phyloP scores from a whole-genome alignment of 176 grass and related monocot genomes.

The Coix lacrymajobi region DNA sequence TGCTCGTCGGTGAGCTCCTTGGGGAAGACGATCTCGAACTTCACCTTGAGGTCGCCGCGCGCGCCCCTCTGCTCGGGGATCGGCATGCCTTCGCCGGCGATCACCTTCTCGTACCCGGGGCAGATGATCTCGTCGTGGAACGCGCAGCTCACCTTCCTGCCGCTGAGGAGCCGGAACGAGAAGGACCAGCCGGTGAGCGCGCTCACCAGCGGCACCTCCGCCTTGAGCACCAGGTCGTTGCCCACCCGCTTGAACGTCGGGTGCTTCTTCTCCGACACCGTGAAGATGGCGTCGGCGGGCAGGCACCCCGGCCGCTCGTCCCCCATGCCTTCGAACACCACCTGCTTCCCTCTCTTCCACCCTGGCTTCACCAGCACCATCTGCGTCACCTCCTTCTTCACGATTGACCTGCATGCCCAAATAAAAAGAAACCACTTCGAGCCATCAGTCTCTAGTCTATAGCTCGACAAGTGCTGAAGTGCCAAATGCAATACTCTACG shows the following conservation, averaged over 20 bases:
- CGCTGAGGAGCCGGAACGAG: constrained; percentile 61
- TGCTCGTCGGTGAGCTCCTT: constrained; percentile 61
- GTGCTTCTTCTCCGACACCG: constrained; percentile 74
- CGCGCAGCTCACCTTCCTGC: constrained; percentile 67
- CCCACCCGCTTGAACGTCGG: constrained; percentile 69
- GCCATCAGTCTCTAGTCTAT: neutral
- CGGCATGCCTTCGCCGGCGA: constrained; percentile 82
- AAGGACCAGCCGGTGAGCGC: constrained; percentile 88
- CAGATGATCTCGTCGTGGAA: constrained; percentile 74
- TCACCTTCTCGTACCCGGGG: constrained; percentile 70
- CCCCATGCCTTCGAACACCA: constrained; percentile 67
- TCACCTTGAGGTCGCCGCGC: constrained; percentile 62
- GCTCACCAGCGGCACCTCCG: constrained; percentile 71
- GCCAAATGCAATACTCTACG: neutral
- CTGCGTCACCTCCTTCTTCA: constrained; percentile 70
- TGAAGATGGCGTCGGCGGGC: constrained; percentile 52
- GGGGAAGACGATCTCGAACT: constrained; percentile 73
- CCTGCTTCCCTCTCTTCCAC: constrained; percentile 73
- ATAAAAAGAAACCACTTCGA: neutral
- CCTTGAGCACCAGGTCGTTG: constrained; percentile 84
- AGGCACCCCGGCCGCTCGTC: constrained; percentile 71
- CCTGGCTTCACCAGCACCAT: constrained; percentile 67
- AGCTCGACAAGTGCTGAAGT: neutral
- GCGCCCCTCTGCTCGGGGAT: constrained; percentile 39
- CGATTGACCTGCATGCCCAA: constrained; percentile 63